Evolutionary conservation across 2,329 filamentous ascomycete species (phyloP).

Genomic region (Capronia americana): DNA sequence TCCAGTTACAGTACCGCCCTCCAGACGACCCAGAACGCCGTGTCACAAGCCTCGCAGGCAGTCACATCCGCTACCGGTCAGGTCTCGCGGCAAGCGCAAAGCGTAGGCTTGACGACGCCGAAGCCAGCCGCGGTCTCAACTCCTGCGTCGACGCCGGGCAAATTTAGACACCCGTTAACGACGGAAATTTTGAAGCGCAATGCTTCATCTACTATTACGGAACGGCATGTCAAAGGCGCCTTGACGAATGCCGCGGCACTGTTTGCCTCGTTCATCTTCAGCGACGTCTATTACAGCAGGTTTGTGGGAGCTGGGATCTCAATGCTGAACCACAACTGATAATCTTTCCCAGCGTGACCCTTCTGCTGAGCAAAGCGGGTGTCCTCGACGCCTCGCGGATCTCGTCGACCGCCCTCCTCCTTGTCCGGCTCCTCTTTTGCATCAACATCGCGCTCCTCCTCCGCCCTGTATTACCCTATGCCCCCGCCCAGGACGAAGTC

Average conservation of each 20-base stretch:
- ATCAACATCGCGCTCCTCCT: constrained; percentile 75
- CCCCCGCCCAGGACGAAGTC: constrained; percentile 75
- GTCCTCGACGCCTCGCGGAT: constrained; percentile 45
- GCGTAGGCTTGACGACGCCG: constrained; percentile 7
- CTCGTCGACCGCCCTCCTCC: constrained; percentile 56
- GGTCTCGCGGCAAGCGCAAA: constrained; percentile 9
- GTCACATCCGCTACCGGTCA: constrained; percentile 15
- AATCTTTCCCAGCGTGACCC: constrained; percentile 43
- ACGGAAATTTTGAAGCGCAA: constrained; percentile 85
- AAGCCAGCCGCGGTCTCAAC: constrained; percentile 35
- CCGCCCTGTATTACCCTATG: constrained; percentile 64
- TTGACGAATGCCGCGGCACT: constrained; percentile 69
- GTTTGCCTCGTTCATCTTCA: constrained; percentile 55
- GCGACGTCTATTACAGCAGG: constrained; percentile 35
- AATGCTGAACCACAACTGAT: constrained; percentile 30
- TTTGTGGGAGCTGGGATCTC: constrained; percentile 10
- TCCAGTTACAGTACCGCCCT: constrained; percentile 20
- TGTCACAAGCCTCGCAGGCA: constrained; percentile 9
- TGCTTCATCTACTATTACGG: constrained; percentile 77
- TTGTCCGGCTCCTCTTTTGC: constrained; percentile 67
- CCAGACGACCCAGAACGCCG: constrained; percentile 18
- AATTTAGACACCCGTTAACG: constrained; percentile 88
- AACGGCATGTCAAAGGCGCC: constrained; percentile 75
- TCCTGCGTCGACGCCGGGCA: constrained; percentile 62
- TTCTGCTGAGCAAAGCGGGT: constrained; percentile 44